Conservation (phyloP, 345 rosid species). For the Trapa bicornis region DNA sequence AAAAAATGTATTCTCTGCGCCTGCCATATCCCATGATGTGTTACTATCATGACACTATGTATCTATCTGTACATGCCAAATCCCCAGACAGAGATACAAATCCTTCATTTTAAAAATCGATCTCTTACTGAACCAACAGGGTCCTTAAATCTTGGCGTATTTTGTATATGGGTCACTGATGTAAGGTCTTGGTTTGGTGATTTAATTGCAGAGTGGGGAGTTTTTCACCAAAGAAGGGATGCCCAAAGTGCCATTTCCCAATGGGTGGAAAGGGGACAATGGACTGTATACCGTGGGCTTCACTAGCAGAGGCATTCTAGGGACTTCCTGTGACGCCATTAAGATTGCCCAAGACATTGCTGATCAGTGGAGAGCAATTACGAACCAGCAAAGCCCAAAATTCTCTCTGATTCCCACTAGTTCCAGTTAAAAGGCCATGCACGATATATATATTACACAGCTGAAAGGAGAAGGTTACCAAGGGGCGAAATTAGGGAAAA, state of each 20-base stretch:
- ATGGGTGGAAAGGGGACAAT: constrained; percentile 69
- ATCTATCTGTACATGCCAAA: neutral
- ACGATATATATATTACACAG: neutral
- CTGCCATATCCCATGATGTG: constrained; percentile 3
- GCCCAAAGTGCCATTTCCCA: constrained; percentile 67
- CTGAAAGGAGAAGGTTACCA: too few species aligned
- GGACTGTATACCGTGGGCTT: constrained; percentile 79
- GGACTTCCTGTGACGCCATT: constrained; percentile 65
- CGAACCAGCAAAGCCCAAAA: constrained; percentile 10
- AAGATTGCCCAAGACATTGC: constrained; percentile 53
- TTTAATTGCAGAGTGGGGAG: constrained; percentile 34
- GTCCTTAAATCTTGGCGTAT: too few species aligned
- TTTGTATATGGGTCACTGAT: neutral
- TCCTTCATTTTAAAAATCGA: neutral
- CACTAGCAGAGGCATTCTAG: constrained; percentile 72
- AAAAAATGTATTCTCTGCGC: neutral
- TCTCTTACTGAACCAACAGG: too few species aligned
- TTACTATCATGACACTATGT: constrained; percentile 9
- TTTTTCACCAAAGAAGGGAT: constrained; percentile 69
- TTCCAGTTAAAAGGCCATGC: constrained; percentile 16
- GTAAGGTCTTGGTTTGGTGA: neutral
- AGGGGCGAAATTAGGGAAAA: too few species aligned
- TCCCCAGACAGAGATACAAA: neutral
- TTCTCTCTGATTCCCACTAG: constrained; percentile 29
- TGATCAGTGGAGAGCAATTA: constrained; percentile 35